These are phyloP conservation scores for Ustilago shanxiensis DNA, from an alignment of 1,284 basidiomycete species.

Conservation along the genomic window DNA sequence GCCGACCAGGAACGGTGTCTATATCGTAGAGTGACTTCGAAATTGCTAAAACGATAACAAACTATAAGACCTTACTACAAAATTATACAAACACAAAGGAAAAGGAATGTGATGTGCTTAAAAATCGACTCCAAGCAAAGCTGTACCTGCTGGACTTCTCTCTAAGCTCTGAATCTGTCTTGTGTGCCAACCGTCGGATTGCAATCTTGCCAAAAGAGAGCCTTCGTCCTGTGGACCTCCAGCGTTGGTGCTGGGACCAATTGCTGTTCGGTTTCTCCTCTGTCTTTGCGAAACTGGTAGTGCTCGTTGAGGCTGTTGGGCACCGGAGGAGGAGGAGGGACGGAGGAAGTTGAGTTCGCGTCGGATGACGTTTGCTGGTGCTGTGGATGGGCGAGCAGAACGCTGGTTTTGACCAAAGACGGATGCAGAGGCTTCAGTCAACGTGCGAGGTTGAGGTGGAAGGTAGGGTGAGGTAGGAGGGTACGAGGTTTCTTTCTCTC, in stretches of 20 bases:
- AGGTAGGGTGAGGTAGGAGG: slow-evolving; percentile 4
- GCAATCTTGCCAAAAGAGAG: slow-evolving; percentile 33
- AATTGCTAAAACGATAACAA: background rate
- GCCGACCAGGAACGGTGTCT: no score
- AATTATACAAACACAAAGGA: background rate
- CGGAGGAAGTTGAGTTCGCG: slow-evolving; percentile 32
- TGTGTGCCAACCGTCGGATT: slow-evolving; percentile 57
- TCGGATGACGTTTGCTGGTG: slow-evolving; percentile 28
- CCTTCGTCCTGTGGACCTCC: slow-evolving; percentile 43
- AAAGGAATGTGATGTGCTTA: slow-evolving; percentile 5
- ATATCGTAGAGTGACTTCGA: no score
- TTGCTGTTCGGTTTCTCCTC: slow-evolving; percentile 24
- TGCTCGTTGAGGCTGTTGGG: slow-evolving; percentile 4
- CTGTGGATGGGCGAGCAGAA: slow-evolving; percentile 37
- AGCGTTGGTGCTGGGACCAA: background rate
- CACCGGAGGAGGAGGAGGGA: slow-evolving; percentile 33
- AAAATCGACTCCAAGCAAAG: slow-evolving; percentile 56
- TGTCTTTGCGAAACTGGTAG: slow-evolving; percentile 13
- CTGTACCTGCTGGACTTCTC: slow-evolving; percentile 51
- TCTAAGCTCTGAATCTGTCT: slow-evolving; percentile 56
- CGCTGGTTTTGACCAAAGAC: slow-evolving; percentile 19
- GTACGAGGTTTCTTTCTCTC: slow-evolving; percentile 21
- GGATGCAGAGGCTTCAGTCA: slow-evolving; percentile 19
- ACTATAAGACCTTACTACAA: background rate
- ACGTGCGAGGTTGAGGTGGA: background rate